These are phyloP conservation scores for Sergeia podlipaevii DNA, from an alignment of 208 protist species.

Conservation along the genomic window DNA sequence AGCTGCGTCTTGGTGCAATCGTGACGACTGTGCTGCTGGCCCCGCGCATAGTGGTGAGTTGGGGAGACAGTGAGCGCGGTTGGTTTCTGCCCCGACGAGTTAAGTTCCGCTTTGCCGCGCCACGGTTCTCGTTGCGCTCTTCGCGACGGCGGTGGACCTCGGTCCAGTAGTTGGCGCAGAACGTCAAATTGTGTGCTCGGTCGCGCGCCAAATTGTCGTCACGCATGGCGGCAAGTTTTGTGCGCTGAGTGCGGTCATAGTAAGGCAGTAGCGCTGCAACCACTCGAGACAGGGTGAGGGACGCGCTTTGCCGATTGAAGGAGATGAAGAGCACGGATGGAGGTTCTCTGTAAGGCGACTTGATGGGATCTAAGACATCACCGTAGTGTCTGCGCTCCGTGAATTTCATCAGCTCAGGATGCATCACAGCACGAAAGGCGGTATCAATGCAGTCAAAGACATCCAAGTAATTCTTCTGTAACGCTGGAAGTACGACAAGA, in stretches of 20 bases:
- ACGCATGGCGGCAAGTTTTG: slow-evolving; percentile 23
- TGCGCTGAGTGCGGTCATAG: slow-evolving; percentile 44
- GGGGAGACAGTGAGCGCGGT: not conserved
- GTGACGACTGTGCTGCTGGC: too few relatives aligned
- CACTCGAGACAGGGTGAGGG: slow-evolving; percentile 62
- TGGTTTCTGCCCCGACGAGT: not conserved
- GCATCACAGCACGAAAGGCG: slow-evolving; percentile 19
- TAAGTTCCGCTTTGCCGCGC: not conserved
- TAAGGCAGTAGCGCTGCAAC: slow-evolving; percentile 60
- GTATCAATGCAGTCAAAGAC: slow-evolving; percentile 46
- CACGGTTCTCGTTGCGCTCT: slow-evolving; percentile 19
- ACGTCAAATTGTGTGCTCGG: slow-evolving; percentile 27
- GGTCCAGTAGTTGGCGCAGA: slow-evolving; percentile 53
- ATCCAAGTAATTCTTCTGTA: slow-evolving; percentile 48
- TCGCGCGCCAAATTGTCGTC: slow-evolving; percentile 19
- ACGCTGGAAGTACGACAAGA: slow-evolving; percentile 32
- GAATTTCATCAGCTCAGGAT: slow-evolving; percentile 10
- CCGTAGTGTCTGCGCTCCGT: not conserved
- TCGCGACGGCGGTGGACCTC: slow-evolving; percentile 52
- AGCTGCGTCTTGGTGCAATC: too few relatives aligned
- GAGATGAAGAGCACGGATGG: slow-evolving; percentile 65
- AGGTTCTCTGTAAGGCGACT: not conserved
- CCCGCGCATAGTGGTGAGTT: too few relatives aligned
- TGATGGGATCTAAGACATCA: not conserved
- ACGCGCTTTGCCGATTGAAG: slow-evolving; percentile 30